Evolutionary conservation across 2,329 filamentous ascomycete species (phyloP).

Genomic region (Penicillium sp.): DNA sequence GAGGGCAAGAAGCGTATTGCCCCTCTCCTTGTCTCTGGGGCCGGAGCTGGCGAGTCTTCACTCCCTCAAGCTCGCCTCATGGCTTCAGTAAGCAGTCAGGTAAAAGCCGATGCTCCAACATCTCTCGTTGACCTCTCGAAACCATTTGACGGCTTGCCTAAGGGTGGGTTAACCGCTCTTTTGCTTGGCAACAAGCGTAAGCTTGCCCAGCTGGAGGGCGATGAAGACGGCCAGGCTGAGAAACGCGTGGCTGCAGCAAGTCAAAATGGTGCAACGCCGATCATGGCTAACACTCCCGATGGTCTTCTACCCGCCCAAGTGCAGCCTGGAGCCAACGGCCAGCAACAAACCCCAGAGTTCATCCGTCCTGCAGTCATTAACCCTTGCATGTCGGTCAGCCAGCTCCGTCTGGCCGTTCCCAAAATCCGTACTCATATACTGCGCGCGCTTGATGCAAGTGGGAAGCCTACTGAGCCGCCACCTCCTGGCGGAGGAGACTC

Average conservation of each 20-base stretch:
- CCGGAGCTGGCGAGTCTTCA: constrained; percentile 81
- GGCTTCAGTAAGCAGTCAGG: constrained; percentile 65
- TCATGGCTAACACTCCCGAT: constrained; percentile 72
- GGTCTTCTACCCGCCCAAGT: constrained; percentile 74
- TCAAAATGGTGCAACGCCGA: constrained; percentile 67
- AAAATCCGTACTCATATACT: constrained; percentile 80
- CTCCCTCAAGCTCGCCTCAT: constrained; percentile 85
- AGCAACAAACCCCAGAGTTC: constrained; percentile 73
- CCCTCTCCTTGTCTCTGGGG: constrained; percentile 85
- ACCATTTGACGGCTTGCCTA: constrained; percentile 88
- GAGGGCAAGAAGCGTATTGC: constrained; percentile 96
- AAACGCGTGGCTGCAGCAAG: constrained; percentile 60
- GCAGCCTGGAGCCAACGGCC: constrained; percentile 57
- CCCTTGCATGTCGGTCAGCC: constrained; percentile 75
- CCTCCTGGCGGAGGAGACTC: constrained; percentile 33
- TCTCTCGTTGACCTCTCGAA: constrained; percentile 87
- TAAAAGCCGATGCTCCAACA: constrained; percentile 71
- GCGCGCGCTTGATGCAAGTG: constrained; percentile 65
- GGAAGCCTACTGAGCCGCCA: constrained; percentile 44
- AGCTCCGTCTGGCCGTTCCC: constrained; percentile 82
- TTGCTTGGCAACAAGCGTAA: constrained; percentile 93
- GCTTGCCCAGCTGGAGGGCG: constrained; percentile 67
- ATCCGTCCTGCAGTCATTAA: constrained; percentile 84
- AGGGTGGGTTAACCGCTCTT: constrained; percentile 80
- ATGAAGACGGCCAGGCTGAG: constrained; percentile 65